Evolutionary conservation across 2,329 filamentous ascomycete genomes (phyloP), one percentile per base, ranked within the genome.

Genomic region (Penicillium olsonii): DNA sequence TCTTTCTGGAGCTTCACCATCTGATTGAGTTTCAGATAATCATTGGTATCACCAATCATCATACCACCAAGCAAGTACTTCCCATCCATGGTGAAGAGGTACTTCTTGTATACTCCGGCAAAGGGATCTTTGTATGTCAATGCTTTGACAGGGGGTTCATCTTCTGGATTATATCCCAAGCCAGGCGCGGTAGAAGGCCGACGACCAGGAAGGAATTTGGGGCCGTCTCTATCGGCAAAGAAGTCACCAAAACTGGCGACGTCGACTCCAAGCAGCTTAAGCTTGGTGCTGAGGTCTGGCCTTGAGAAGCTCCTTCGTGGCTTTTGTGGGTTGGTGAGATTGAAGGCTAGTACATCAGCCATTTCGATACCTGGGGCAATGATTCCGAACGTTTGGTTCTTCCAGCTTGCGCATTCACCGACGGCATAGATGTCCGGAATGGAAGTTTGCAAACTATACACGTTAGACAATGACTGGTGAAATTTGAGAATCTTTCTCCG

Each of bases 171-270:
- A 43, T 75, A 73, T 58, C 76, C 78, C 15, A 68, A 66, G 10
- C 73, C 78, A 43, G 70, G 66, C 24, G 52, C 47, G n/a, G 47
- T 48, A 1, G 63, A 62, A 11, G 67, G 66, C 37, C 73, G 72
- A 53, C 79, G 80, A 3, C 79, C 78, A 0, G 89, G 90, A n/a
- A 92, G 74, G 39, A 84, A 79, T 55, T 86, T 87, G 0, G 90
- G 89, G 0, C 90, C 90, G 64, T 95, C 88, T 24, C 88, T 78
- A 61, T 96, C 91, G 0, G 91, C 91, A 58, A 96, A 96, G 75
- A 92, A 96, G 67, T 96, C 92, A 0, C 92, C 91, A 65, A 96
- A 96, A 64, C 88, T 94, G 15, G 92, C 92, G 4, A 96, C 92
- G 57, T 96, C 89, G 8, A 96, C 90, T 0, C 91, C 91, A 0